Conservation (phyloP, 176 grass and related monocot genomes). For the Eragrostis curvula region DNA sequence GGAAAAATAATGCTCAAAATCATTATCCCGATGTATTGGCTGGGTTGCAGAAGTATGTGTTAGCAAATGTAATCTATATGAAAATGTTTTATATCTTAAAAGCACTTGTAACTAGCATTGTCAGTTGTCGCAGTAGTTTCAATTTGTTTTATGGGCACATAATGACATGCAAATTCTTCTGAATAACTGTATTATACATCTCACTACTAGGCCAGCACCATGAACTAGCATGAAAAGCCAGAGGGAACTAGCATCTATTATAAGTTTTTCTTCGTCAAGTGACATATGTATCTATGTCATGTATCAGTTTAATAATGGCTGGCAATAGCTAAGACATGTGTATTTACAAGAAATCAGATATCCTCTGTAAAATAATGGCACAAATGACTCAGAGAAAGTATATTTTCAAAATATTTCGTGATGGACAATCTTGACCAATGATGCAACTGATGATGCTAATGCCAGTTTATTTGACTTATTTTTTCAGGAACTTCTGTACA, state of each 20-base stretch:
- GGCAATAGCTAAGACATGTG: background rate
- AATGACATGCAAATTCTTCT: background rate
- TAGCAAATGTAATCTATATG: background rate
- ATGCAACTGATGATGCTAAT: background rate
- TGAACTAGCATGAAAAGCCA: background rate
- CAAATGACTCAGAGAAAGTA: background rate
- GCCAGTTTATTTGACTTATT: background rate
- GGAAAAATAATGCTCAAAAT: background rate
- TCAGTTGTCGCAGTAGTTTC: background rate
- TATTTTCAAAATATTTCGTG: background rate
- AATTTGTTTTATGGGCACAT: background rate
- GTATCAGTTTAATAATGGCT: background rate
- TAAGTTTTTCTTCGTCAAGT: background rate
- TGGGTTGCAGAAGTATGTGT: background rate
- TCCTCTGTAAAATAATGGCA: background rate
- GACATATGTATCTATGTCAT: background rate
- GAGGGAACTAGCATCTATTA: background rate
- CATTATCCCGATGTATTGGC: background rate
- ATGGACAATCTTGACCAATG: background rate
- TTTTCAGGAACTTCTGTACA: background rate
- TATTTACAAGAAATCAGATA: background rate
- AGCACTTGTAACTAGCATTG: background rate
- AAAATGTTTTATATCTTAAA: background rate
- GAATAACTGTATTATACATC: background rate
- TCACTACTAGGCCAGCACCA: background rate